Evolutionary conservation across 2,329 filamentous ascomycete species (phyloP).

Genomic region (Nemania serpens): DNA sequence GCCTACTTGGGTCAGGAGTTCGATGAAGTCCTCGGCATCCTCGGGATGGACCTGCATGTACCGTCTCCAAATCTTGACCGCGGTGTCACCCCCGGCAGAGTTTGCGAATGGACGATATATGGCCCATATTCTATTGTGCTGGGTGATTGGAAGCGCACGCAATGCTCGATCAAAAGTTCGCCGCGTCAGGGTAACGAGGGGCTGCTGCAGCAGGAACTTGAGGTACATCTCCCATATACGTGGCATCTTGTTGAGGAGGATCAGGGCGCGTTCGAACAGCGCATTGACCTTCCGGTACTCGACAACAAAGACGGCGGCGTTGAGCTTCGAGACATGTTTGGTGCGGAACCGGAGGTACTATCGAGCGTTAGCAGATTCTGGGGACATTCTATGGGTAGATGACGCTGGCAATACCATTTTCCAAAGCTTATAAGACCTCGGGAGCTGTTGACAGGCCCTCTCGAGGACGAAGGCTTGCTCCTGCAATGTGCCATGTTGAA

Average conservation of each 20-base stretch:
- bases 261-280: constrained; percentile 88
- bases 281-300: constrained; percentile 95
- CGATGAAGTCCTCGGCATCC: constrained; percentile 92
- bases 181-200: constrained; percentile 84
- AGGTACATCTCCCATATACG: constrained; percentile 98
- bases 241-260: constrained; percentile 98
- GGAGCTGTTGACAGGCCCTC: constrained; percentile 85
- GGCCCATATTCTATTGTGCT: constrained; percentile 95
- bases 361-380: constrained; percentile 21
- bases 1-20: constrained; percentile 78
- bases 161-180: constrained; percentile 91
- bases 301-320: constrained; percentile 75
- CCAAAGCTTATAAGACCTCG: constrained; percentile 97
- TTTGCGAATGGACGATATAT: constrained; percentile 90
- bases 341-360: constrained; percentile 85
- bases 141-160: constrained; percentile 87
- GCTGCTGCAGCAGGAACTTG: constrained; percentile 85
- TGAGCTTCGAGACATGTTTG: constrained; percentile 80
- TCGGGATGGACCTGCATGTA: constrained; percentile 98
- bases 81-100: constrained; percentile 86
- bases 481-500: constrained; percentile 78
- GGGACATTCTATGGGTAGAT: constrained; percentile 4
- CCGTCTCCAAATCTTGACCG: constrained; percentile 89
- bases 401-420: constrained; percentile 68
- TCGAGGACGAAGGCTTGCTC: constrained; percentile 91